Evolutionary conservation across 1,284 basidiomycete genomes (phyloP).

Genomic region (Dichomitus squalens): DNA sequence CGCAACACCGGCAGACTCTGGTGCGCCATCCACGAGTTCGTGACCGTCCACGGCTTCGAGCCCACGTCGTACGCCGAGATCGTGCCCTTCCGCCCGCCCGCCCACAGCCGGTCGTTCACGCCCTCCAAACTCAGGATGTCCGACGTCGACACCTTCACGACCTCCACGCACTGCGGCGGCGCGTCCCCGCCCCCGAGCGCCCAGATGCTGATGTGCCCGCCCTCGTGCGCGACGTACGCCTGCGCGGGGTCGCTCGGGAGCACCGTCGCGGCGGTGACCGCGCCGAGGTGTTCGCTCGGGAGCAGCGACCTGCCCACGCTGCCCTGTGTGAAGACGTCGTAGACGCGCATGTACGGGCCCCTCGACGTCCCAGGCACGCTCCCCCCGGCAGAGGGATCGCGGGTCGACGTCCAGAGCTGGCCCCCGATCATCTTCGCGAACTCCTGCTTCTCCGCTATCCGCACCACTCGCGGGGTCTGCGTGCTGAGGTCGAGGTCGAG

Average conservation of each 20-base stretch:
- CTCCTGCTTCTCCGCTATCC: slow-evolving; percentile 81
- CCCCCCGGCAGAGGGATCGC: slow-evolving; percentile 48
- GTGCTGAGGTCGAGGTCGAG: slow-evolving; percentile 40
- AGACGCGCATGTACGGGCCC: slow-evolving; percentile 77
- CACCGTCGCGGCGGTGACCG: slow-evolving; percentile 81
- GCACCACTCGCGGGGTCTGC: slow-evolving; percentile 61
- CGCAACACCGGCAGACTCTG: slow-evolving; percentile 75
- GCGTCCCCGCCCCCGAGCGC: slow-evolving; percentile 47
- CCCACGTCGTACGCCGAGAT: slow-evolving; percentile 84
- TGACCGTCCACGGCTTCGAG: slow-evolving; percentile 78
- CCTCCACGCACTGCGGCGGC: slow-evolving; percentile 60
- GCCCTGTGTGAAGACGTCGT: slow-evolving; percentile 67
- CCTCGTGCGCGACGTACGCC: slow-evolving; percentile 93
- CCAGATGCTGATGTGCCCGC: slow-evolving; percentile 88
- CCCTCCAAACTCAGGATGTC: slow-evolving; percentile 82
- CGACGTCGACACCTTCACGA: slow-evolving; percentile 78
- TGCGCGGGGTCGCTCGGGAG: slow-evolving; percentile 67
- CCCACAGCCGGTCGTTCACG: slow-evolving; percentile 84
- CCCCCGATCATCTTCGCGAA: slow-evolving; percentile 76
- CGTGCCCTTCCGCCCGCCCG: slow-evolving; percentile 78
- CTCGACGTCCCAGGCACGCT: slow-evolving; percentile 43
- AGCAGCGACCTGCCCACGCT: slow-evolving; percentile 51
- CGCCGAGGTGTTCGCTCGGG: slow-evolving; percentile 69
- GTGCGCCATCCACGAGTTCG: slow-evolving; percentile 92
- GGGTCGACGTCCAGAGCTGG: slow-evolving; percentile 79